These are phyloP conservation scores for Biscutella laevigata DNA, from an alignment of 441 rosid species.

Conservation along the genomic window DNA sequence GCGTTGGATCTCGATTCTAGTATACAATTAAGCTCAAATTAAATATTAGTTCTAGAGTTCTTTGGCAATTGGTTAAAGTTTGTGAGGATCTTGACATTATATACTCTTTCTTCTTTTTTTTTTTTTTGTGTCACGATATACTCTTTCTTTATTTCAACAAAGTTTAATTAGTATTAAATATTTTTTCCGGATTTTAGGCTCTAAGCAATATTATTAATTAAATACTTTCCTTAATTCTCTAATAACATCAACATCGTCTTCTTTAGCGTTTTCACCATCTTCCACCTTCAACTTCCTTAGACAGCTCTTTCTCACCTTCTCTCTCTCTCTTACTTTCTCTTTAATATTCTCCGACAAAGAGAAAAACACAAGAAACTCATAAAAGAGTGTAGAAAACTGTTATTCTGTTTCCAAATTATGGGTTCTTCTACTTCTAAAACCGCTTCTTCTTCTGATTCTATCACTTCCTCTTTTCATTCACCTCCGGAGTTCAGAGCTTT, in stretches of 20 bases:
- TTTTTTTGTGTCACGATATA: no score
- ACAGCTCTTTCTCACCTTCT: slow-evolving; percentile 36
- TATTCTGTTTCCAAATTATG: slow-evolving; percentile 26
- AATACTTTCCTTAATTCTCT: slow-evolving; percentile 1
- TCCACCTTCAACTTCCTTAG: slow-evolving; percentile 34
- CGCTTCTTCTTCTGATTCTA: slow-evolving; percentile 21
- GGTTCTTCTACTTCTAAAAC: slow-evolving; percentile 73
- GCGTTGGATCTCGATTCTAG: no score
- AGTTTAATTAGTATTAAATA: background rate
- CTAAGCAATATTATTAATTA: slow-evolving; percentile 6
- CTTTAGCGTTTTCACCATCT: slow-evolving; percentile 22
- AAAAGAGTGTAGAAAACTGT: slow-evolving; percentile 2
- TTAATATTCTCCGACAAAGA: slow-evolving; percentile 21
- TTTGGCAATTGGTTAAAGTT: no score
- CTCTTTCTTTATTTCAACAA: no score
- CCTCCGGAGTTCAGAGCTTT: slow-evolving; percentile 31
- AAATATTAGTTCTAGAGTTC: no score
- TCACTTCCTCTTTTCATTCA: background rate
- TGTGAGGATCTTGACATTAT: no score
- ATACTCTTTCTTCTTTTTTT: no score
- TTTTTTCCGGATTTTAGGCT: background rate
- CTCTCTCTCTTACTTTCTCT: slow-evolving; percentile 23
- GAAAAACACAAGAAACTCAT: slow-evolving; percentile 12
- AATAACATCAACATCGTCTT: slow-evolving; percentile 17
- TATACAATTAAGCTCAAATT: no score